A percentile compares a stretch with the other conserved stretches of the same genome.
Evolutionary conservation across 2,329 filamentous ascomycete species (phyloP).

Genomic region (Botrytis elliptica): DNA sequence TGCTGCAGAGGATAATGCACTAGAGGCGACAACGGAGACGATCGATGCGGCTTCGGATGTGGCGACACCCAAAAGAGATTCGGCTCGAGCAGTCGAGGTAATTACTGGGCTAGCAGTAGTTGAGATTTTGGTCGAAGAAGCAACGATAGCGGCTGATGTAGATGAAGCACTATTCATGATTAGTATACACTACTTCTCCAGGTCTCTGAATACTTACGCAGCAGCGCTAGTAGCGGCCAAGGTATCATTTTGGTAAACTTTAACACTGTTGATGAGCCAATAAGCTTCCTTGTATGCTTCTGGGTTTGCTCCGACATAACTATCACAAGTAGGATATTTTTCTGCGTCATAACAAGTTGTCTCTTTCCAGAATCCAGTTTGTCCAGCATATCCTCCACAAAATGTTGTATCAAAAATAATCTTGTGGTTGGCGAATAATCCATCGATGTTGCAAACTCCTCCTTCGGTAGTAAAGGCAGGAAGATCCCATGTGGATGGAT

Average conservation of each 20-base stretch:
- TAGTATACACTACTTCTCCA: not conserved
- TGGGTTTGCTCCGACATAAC: slow-evolving; percentile 35
- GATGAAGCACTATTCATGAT: slow-evolving; percentile 5
- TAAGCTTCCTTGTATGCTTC: slow-evolving; percentile 29
- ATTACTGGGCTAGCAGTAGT: not conserved
- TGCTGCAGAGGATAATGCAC: not conserved
- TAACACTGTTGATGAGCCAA: slow-evolving; percentile 36
- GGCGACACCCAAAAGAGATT: not conserved
- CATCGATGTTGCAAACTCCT: slow-evolving; percentile 60
- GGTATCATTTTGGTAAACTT: slow-evolving; percentile 32
- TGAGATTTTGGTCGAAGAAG: not conserved
- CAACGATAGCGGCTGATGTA: not conserved
- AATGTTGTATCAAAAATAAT: slow-evolving; percentile 74
- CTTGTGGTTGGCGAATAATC: slow-evolving; percentile 65
- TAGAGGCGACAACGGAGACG: slow-evolving; percentile 1
- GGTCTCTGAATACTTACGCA: not conserved
- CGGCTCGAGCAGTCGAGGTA: slow-evolving; percentile 3
- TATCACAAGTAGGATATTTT: slow-evolving; percentile 29
- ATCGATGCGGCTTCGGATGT: not conserved
- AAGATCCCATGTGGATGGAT: slow-evolving; percentile 64
- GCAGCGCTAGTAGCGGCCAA: slow-evolving; percentile 38
- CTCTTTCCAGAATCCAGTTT: slow-evolving; percentile 53
- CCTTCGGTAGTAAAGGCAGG: slow-evolving; percentile 65
- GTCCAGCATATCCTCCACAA: slow-evolving; percentile 62
- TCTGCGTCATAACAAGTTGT: slow-evolving; percentile 46